These are phyloP conservation scores for Umbelopsis sp. DNA, from an alignment of 371 early-diverging fungal genomes.

Conservation along the genomic window DNA sequence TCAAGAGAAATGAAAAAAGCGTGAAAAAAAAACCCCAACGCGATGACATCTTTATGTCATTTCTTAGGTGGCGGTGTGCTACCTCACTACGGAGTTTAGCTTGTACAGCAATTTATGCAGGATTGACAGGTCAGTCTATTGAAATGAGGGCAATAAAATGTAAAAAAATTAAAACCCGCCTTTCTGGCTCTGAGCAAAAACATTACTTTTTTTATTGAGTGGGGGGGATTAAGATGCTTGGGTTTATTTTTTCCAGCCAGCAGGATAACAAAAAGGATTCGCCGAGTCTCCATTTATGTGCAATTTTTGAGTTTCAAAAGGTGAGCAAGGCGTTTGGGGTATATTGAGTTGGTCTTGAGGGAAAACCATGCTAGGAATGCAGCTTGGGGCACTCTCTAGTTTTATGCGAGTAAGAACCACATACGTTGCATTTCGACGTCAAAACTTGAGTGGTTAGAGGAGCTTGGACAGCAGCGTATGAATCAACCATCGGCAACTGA, in stretches of 20 bases:
- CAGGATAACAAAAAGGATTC: too few relatives aligned
- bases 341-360: not conserved
- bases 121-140: too few relatives aligned
- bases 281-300: too few relatives aligned
- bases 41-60: not conserved
- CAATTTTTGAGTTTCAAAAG: too few relatives aligned
- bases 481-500: not conserved
- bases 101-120: too few relatives aligned
- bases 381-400: slow-evolving; percentile 15
- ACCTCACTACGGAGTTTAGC: not conserved
- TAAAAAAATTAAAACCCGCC: too few relatives aligned
- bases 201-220: too few relatives aligned
- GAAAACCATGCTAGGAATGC: not conserved
- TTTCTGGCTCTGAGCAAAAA: too few relatives aligned
- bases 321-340: not conserved
- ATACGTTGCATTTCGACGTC: slow-evolving; percentile 11
- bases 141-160: too few relatives aligned
- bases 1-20: slow-evolving; percentile 6
- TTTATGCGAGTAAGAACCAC: slow-evolving; percentile 3
- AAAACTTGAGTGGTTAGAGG: not conserved
- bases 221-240: too few relatives aligned
- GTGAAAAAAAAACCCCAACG: not conserved
- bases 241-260: too few relatives aligned
- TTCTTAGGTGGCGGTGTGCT: not conserved
- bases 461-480: not conserved